These are phyloP conservation scores for Pochonia chlamydosporia DNA, from an alignment of 2,329 filamentous ascomycete species.

Conservation along the genomic window DNA sequence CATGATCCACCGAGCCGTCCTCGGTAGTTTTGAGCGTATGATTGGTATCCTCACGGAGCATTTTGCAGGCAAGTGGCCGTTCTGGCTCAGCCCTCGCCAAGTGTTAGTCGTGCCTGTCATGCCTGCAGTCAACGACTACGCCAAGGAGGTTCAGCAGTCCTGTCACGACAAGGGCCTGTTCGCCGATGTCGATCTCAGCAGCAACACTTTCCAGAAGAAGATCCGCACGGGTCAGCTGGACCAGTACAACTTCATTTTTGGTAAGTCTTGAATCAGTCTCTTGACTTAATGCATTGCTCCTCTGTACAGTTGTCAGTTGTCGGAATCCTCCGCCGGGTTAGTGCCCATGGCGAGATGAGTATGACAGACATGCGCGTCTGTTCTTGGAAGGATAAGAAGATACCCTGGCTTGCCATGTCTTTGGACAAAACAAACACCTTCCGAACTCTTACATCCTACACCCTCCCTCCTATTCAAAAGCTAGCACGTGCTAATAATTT, in stretches of 20 bases:
- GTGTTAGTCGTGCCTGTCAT: constrained; percentile 58
- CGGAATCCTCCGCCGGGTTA: too few species aligned
- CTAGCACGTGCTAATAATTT: constrained; percentile 4
- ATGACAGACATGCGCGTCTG: too few species aligned
- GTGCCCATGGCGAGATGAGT: too few species aligned
- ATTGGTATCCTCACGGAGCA: constrained; percentile 77
- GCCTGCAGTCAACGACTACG: constrained; percentile 73
- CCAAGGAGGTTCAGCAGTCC: constrained; percentile 63
- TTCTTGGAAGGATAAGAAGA: neutral
- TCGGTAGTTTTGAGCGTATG: constrained; percentile 62
- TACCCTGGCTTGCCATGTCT: neutral
- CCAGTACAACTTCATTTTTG: constrained; percentile 81
- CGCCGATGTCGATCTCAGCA: constrained; percentile 51
- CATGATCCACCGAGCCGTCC: constrained; percentile 81
- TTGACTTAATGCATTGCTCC: too few species aligned
- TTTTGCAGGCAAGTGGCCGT: constrained; percentile 82
- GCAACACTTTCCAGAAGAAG: constrained; percentile 86
- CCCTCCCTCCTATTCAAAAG: neutral
- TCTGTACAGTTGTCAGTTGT: too few species aligned
- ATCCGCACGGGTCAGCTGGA: constrained; percentile 74
- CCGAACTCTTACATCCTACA: neutral
- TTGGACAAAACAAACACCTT: neutral
- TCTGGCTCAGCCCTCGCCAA: constrained; percentile 82
- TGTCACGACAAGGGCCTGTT: constrained; percentile 65
- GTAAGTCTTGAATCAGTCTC: too few species aligned